A percentile compares a stretch with the other conserved stretches of the same genome.
Conservation (phyloP, 495 filamentous ascomycete species). For the Hypoxylon lenormandii region DNA sequence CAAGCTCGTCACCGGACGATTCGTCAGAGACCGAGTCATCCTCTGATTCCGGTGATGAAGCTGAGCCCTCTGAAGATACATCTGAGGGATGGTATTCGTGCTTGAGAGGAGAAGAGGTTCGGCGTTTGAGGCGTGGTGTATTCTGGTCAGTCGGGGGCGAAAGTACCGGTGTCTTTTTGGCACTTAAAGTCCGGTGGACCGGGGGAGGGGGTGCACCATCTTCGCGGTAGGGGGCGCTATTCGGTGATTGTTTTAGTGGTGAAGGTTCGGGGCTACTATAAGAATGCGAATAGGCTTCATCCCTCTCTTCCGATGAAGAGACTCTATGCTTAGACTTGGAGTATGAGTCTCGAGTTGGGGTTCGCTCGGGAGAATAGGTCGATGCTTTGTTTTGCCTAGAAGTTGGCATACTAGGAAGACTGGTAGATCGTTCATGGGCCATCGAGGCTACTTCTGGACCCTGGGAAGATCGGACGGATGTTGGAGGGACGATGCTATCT, state of each 20-base stretch:
- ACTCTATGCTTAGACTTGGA: conserved; percentile 25
- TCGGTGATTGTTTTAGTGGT: conserved; percentile 58
- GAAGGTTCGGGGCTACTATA: conserved; percentile 52
- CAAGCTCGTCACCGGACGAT: conserved; percentile 65
- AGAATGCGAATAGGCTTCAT: conserved; percentile 19
- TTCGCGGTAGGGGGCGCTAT: conserved; percentile 54
- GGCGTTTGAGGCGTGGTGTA: conserved; percentile 66
- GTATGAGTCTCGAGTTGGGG: conserved; percentile 49
- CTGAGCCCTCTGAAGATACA: conserved; percentile 60
- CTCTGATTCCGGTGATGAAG: conserved; percentile 60
- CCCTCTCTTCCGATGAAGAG: conserved; percentile 14
- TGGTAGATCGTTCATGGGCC: conserved; percentile 41
- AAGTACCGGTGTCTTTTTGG: conserved; percentile 58
- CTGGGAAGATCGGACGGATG: conserved; percentile 30
- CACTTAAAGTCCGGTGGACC: conserved; percentile 60
- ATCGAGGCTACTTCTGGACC: conserved; percentile 35
- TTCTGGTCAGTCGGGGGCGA: conserved; percentile 63
- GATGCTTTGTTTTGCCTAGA: conserved; percentile 29
- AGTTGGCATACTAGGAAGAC: conserved; percentile 41
- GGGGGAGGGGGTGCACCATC: conserved; percentile 65
- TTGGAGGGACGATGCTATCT: conserved; percentile 37
- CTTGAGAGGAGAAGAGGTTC: conserved; percentile 93
- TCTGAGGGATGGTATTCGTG: conserved; percentile 97
- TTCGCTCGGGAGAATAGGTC: conserved; percentile 45
- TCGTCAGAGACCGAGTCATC: conserved; percentile 59